Evolutionary conservation across 257 asterid genomes (phyloP).

Genomic region (Echites panduratus): DNA sequence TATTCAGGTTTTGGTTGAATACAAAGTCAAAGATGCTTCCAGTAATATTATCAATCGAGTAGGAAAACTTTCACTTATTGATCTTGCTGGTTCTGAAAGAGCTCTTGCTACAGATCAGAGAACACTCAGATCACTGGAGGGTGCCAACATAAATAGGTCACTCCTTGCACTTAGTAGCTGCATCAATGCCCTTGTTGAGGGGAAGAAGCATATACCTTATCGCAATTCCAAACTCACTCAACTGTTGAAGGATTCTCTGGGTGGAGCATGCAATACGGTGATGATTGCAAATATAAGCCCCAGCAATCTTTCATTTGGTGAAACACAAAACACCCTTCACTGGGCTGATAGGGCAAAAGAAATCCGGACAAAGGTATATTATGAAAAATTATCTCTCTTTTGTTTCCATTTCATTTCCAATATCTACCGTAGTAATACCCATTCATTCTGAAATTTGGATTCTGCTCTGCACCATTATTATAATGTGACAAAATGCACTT

Average conservation of each 20-base stretch:
- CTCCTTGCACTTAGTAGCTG: constrained; percentile 69
- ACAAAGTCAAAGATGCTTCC: constrained; percentile 38
- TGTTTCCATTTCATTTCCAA: neutral
- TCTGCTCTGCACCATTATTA: no score
- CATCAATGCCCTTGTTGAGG: constrained; percentile 65
- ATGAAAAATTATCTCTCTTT: neutral
- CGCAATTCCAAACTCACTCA: constrained; percentile 72
- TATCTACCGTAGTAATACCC: neutral
- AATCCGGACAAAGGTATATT: constrained; percentile 48
- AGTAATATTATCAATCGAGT: constrained; percentile 33
- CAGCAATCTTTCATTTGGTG: constrained; percentile 46
- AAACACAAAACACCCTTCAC: constrained; percentile 62
- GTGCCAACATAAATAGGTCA: constrained; percentile 59
- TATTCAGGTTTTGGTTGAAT: constrained; percentile 42
- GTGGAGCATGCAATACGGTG: constrained; percentile 61
- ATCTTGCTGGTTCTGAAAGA: constrained; percentile 79
- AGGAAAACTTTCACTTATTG: constrained; percentile 63
- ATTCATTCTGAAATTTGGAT: no score
- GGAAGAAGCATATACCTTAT: constrained; percentile 60
- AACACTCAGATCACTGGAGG: constrained; percentile 63
- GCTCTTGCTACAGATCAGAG: constrained; percentile 67
- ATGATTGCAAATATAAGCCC: constrained; percentile 71
- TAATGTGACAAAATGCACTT: no score
- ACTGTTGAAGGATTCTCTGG: constrained; percentile 56
- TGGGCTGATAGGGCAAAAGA: constrained; percentile 79